Base-by-base conservation (phyloP, 140 eudicot genomes). In the Cichorium intybus region DNA sequence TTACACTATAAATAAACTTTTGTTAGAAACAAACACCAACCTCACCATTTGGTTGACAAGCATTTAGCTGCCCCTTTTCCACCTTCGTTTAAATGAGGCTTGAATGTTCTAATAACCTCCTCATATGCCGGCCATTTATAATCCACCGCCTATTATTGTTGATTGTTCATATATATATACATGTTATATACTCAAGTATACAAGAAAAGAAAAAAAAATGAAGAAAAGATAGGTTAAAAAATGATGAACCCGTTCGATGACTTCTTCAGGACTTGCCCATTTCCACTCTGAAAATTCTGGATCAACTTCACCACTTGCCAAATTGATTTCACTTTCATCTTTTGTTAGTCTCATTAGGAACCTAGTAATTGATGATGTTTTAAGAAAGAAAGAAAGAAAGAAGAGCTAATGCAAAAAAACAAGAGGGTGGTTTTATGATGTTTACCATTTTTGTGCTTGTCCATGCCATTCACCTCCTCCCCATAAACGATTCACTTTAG, bases 401-500 rank as follows among this genome's bases (percentile, higher is more conserved):
- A 29, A 18, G 45, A n/a, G n/a, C n/a, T n/a, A n/a, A n/a, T n/a
- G n/a, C n/a, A n/a, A n/a, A n/a, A 62, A 62, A 17, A 15, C 46
- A 29, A 28, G 22, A 45, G 2, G 18, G 28, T 5, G 5, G 22
- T 46, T 11, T 7, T 27, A 16, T 61, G 7, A 5, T 26, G 62
- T 80, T 73, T 69, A 92, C 98, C 98, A 92, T 71, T 85, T 92
- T 58, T 88, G 96, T 79, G 98, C 98, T 76, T 92, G 98, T 15
- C 98, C 96, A 17, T 92, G 98, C 98, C 96, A 92, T 88, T 88
- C 98, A 45, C 81, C 81, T 51, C 96, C 98, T 28, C 96, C 87
- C 96, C 96, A 92, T n/a, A 92, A 72, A 23, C 99, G 95, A 66
- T 85, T 92, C 66, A 92, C 99, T 79, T 92, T 92, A 57, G 99